A percentile compares a stretch with the other conserved stretches of the same genome.
Conservation (phyloP, 345 rosid genomes). For the Lepidium sativum region DNA sequence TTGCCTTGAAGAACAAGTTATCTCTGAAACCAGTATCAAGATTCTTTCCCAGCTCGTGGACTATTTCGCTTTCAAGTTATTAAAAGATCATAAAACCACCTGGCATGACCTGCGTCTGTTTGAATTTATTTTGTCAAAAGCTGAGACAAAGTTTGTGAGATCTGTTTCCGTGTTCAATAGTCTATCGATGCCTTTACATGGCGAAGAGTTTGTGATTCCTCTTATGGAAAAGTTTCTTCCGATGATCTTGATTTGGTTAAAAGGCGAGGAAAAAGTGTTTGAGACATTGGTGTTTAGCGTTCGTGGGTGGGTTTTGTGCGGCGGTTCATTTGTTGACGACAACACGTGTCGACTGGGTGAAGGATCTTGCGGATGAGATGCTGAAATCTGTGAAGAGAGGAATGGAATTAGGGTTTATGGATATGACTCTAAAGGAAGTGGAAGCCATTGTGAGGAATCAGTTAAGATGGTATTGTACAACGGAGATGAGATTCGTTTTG, state of each 20-base stretch:
- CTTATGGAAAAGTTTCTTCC: not conserved
- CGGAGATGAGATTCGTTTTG: not conserved
- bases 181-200: not conserved
- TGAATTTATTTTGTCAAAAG: not conserved
- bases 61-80: not conserved
- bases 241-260: not conserved
- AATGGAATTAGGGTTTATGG: not conserved
- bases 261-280: not conserved
- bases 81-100: not conserved
- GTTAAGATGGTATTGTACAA: not conserved
- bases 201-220: not conserved
- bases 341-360: not conserved
- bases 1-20: not conserved
- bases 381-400: not conserved
- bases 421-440: not conserved
- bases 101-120: not conserved
- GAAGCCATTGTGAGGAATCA: not conserved
- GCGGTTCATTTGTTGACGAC: not conserved
- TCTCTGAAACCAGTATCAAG: not conserved
- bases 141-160: not conserved
- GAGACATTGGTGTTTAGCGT: not conserved
- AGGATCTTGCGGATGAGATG: not conserved
- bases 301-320: not conserved
- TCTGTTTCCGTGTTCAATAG: not conserved
- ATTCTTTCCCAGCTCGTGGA: not conserved